Evolutionary conservation across 106 monocot genomes (phyloP).

Genomic region (Phalaenopsis equestris): DNA sequence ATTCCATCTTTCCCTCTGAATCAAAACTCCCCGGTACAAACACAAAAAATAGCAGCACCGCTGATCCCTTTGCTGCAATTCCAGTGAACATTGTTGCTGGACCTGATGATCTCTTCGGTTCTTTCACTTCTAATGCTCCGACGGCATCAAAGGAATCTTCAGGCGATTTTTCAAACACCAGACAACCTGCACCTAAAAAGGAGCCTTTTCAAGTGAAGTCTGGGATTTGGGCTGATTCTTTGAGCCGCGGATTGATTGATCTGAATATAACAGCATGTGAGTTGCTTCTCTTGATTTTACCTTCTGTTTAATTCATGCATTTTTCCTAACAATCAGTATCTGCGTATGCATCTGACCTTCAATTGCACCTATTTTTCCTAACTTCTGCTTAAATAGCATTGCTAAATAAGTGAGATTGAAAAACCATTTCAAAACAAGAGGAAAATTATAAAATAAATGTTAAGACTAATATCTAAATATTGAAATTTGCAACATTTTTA

Average conservation of each 20-base stretch:
- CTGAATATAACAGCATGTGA: conserved; percentile 76
- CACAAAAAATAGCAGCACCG: conserved; percentile 10
- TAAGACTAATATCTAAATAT: neutral
- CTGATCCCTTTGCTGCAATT: conserved; percentile 77
- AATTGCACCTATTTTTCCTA: neutral
- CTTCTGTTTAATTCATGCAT: neutral
- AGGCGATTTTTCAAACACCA: conserved; percentile 10
- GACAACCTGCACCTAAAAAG: conserved; percentile 33
- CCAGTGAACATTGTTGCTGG: conserved; percentile 44
- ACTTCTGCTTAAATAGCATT: neutral
- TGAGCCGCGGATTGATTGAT: conserved; percentile 90
- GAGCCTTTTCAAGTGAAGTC: conserved; percentile 76
- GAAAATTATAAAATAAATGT: neutral
- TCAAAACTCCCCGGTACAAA: conserved; percentile 17
- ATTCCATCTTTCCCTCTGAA: conserved; percentile 19
- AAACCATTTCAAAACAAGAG: neutral
- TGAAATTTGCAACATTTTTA: neutral
- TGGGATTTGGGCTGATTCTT: conserved; percentile 95
- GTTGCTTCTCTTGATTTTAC: conserved; percentile 22
- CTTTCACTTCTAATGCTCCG: conserved; percentile 37
- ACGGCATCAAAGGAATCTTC: conserved; percentile 12
- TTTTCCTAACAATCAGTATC: neutral
- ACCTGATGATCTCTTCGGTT: conserved; percentile 66
- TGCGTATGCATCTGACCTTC: too few relatives aligned
- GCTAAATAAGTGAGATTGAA: too few relatives aligned